Evolutionary conservation across 2,329 filamentous ascomycete species (phyloP).

Genomic region (Cytospora leucostoma): DNA sequence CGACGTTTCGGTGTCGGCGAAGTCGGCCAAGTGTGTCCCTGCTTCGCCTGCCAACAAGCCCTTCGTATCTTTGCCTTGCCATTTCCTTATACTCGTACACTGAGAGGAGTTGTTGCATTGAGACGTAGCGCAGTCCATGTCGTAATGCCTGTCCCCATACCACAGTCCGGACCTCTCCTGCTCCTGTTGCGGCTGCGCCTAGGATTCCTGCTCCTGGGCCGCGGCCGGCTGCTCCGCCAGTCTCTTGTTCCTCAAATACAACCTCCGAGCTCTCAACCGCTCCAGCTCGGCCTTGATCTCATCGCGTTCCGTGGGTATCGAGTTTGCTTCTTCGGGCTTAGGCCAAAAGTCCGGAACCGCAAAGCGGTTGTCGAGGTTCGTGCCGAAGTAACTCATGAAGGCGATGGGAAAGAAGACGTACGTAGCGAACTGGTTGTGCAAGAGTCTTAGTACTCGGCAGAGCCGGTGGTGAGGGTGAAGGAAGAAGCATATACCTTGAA

Average conservation of each 20-base stretch:
- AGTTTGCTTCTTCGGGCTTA: slow-evolving; percentile 73
- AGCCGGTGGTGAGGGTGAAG: background rate
- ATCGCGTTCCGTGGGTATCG: slow-evolving; percentile 73
- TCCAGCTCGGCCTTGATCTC: slow-evolving; percentile 83
- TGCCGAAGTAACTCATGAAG: slow-evolving; percentile 99
- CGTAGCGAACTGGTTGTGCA: slow-evolving; percentile 80
- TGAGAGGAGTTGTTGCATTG: slow-evolving; percentile 4
- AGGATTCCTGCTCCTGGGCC: slow-evolving; percentile 30
- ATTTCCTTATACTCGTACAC: slow-evolving; percentile 14
- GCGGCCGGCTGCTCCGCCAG: slow-evolving; percentile 41
- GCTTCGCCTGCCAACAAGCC: background rate
- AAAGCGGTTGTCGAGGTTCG: slow-evolving; percentile 93
- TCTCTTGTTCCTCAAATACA: slow-evolving; percentile 77
- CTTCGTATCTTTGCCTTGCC: background rate
- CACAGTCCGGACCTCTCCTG: slow-evolving; percentile 20
- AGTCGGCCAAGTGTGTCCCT: background rate
- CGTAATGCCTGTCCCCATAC: background rate
- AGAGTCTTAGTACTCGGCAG: slow-evolving; percentile 14
- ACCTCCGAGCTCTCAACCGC: slow-evolving; percentile 61
- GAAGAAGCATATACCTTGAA: slow-evolving; percentile 69
- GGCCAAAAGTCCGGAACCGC: slow-evolving; percentile 92
- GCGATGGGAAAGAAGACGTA: slow-evolving; percentile 99
- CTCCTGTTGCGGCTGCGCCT: slow-evolving; percentile 32
- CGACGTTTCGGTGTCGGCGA: background rate
- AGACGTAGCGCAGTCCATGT: slow-evolving; percentile 4